Evolutionary conservation across 768 basidiomycete genomes (phyloP).

Genomic region (Postia placenta): DNA sequence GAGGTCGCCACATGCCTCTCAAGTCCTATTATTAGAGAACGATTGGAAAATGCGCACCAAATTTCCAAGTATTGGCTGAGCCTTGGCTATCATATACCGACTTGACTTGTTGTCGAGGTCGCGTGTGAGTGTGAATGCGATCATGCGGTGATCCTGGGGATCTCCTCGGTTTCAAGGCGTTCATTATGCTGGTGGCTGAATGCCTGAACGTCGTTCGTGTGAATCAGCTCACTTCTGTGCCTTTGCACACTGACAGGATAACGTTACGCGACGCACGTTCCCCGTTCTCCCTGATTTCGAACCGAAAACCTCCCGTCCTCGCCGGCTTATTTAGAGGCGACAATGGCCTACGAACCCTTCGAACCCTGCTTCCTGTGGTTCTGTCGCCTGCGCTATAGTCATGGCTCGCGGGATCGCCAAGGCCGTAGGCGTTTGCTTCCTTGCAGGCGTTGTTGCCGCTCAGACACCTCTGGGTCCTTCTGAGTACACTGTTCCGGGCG

Average conservation of each 20-base stretch:
- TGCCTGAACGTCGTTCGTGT: neutral
- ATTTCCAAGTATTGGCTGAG: too few relatives aligned
- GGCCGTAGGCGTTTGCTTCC: conserved; percentile 6
- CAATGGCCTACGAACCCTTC: neutral
- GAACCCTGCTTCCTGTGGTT: neutral
- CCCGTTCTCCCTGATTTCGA: neutral
- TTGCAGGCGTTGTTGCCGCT: neutral
- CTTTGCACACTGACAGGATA: neutral
- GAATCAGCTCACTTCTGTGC: conserved; percentile 1
- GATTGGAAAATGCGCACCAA: too few relatives aligned
- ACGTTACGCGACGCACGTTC: conserved; percentile 1
- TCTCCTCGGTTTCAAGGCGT: too few relatives aligned
- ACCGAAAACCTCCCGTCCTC: neutral
- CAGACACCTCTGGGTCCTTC: conserved; percentile 27
- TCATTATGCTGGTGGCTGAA: too few relatives aligned
- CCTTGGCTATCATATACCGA: too few relatives aligned
- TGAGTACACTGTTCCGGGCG: conserved; percentile 52
- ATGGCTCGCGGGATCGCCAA: conserved; percentile 7
- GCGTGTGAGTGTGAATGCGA: too few relatives aligned
- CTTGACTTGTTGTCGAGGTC: too few relatives aligned
- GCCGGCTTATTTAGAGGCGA: neutral
- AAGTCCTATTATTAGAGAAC: neutral
- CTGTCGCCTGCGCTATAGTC: neutral
- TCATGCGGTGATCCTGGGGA: too few relatives aligned
- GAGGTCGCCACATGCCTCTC: neutral